phyloP scores from a whole-genome alignment of 2,329 filamentous ascomycete species.

The Phyllosticta citriasiana region DNA sequence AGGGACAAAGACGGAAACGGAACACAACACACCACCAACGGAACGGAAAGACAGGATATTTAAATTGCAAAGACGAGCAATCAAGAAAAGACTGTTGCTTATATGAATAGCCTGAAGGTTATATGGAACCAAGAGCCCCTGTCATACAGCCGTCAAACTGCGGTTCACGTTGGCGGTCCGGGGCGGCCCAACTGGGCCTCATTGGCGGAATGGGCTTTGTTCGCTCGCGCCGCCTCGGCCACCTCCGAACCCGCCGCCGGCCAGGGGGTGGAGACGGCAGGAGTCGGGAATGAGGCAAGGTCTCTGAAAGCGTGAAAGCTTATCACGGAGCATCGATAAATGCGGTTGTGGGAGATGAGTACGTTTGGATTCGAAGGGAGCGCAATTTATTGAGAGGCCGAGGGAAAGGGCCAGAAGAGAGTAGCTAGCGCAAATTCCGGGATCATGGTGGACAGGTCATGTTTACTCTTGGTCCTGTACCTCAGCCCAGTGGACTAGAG shows the following conservation, averaged over 20 bases:
- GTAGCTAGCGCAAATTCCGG: neutral
- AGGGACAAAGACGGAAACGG: neutral
- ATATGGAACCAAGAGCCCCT: neutral
- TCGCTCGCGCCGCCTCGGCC: neutral
- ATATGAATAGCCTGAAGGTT: neutral
- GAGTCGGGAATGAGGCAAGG: neutral
- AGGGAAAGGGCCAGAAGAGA: neutral
- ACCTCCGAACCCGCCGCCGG: slow-evolving; percentile 6
- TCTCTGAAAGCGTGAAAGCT: neutral
- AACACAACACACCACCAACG: neutral
- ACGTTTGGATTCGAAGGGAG: neutral
- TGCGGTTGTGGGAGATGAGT: neutral
- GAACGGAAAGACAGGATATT: neutral
- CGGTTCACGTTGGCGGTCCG: neutral
- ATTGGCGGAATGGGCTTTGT: neutral
- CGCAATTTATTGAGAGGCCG: neutral
- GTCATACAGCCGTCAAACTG: neutral
- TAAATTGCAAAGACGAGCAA: neutral
- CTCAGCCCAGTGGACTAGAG: neutral
- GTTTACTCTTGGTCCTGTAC: neutral
- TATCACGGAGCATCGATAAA: neutral
- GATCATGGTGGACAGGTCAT: neutral
- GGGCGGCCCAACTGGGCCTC: neutral
- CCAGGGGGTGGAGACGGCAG: neutral
- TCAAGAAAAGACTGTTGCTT: neutral